Conservation (phyloP, 257 asterid species). For the Solanum megistacrolobum region DNA sequence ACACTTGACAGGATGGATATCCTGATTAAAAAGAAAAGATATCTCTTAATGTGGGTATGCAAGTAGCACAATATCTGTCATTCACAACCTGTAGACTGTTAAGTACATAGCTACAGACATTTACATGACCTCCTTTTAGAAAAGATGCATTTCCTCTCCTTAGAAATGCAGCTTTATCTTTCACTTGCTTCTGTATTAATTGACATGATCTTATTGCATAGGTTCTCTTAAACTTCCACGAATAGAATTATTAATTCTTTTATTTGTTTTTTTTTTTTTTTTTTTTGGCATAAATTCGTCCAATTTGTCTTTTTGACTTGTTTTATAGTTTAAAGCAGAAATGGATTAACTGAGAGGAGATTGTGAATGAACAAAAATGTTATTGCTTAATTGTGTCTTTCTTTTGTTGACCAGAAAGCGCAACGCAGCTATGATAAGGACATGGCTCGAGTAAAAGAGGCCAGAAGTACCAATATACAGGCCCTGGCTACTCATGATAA, state of each 20-base stretch:
- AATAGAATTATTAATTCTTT: not conserved
- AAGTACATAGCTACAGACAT: not conserved
- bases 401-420: slow-evolving; percentile 60
- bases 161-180: not conserved
- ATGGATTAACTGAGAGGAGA: not conserved
- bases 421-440: slow-evolving; percentile 89
- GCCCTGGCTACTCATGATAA: slow-evolving; percentile 35
- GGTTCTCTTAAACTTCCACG: not conserved
- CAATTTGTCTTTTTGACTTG: not conserved
- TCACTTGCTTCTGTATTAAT: not conserved
- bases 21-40: not conserved
- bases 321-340: not conserved
- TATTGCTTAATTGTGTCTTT: not conserved
- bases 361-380: not conserved
- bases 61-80: not conserved
- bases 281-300: not conserved
- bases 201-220: not conserved
- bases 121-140: not conserved
- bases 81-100: not conserved
- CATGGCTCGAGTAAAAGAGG: slow-evolving; percentile 57
- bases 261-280: not conserved
- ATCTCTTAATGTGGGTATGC: not conserved
- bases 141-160: not conserved
- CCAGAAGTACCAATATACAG: slow-evolving; percentile 56
- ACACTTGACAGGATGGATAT: not conserved